Evolutionary conservation across 768 basidiomycete genomes (phyloP).

Genomic region (Leccinum arenicola): DNA sequence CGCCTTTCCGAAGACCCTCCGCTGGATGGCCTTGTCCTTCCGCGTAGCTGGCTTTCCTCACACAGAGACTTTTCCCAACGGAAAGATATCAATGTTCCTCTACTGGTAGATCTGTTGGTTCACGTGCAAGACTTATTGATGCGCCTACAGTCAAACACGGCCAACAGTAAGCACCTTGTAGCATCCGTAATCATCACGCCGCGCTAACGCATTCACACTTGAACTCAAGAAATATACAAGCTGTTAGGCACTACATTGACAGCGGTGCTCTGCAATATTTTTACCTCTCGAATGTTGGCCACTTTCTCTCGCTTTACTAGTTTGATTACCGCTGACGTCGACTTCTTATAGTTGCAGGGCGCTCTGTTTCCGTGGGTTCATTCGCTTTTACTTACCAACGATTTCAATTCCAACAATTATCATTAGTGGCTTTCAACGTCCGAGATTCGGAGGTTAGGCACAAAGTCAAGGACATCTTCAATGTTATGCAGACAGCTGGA

Average conservation of each 20-base stretch:
- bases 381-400: neutral
- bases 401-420: neutral
- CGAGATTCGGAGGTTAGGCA: neutral
- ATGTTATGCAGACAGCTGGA: conserved; percentile 2
- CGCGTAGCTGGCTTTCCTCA: conserved; percentile 49
- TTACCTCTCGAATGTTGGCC: conserved; percentile 48
- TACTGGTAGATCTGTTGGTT: conserved; percentile 28
- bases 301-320: neutral
- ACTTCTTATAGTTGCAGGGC: conserved; percentile 41
- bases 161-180: conserved; percentile 22
- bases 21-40: conserved; percentile 50
- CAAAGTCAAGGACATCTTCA: conserved; percentile 11
- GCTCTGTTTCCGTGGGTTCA: conserved; percentile 44
- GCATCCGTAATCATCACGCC: neutral
- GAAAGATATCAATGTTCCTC: conserved; percentile 35
- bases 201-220: neutral
- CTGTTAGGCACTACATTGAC: conserved; percentile 13
- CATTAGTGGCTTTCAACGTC: conserved; percentile 30
- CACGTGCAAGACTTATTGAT: conserved; percentile 27
- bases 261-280: conserved; percentile 32
- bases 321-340: neutral
- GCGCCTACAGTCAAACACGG: conserved; percentile 27
- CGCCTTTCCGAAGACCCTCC: conserved; percentile 15
- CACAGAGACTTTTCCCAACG: conserved; percentile 12
- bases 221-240: neutral